Conservation (phyloP, 257 asterid genomes). For the Fraxinus americana region DNA sequence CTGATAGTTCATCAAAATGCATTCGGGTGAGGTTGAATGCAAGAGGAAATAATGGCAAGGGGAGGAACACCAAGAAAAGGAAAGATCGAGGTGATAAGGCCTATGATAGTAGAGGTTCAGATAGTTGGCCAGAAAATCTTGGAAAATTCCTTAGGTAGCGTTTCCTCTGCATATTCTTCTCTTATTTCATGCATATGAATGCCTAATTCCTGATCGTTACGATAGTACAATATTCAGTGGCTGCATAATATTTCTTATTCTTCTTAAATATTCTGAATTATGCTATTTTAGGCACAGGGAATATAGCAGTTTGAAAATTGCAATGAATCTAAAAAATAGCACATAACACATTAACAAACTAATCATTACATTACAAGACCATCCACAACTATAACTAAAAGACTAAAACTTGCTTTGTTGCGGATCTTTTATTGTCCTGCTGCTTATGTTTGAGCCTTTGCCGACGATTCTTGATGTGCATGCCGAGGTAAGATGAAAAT, state of each 20-base stretch:
- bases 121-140: constrained; percentile 73
- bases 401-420: not conserved
- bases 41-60: constrained; percentile 54
- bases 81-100: constrained; percentile 70
- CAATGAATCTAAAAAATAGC: not conserved
- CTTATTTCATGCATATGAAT: not conserved
- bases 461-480: not conserved
- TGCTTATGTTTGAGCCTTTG: not conserved
- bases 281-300: not conserved
- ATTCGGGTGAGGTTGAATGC: constrained; percentile 77
- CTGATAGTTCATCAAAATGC: constrained; percentile 76
- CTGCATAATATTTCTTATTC: constrained; percentile 1
- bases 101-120: constrained; percentile 88
- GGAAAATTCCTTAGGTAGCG: constrained; percentile 89
- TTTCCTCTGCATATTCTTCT: constrained; percentile 21
- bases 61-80: constrained; percentile 73
- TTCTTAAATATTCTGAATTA: not conserved
- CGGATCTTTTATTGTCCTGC: not conserved
- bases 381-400: not conserved
- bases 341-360: not conserved
- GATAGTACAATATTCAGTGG: not conserved
- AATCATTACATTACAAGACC: not conserved
- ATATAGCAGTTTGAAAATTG: not conserved
- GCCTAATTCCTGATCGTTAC: not conserved
- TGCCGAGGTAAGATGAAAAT: not conserved